phyloP scores from a whole-genome alignment of 169 alveolate species.

The Besnoitia besnoiti region DNA sequence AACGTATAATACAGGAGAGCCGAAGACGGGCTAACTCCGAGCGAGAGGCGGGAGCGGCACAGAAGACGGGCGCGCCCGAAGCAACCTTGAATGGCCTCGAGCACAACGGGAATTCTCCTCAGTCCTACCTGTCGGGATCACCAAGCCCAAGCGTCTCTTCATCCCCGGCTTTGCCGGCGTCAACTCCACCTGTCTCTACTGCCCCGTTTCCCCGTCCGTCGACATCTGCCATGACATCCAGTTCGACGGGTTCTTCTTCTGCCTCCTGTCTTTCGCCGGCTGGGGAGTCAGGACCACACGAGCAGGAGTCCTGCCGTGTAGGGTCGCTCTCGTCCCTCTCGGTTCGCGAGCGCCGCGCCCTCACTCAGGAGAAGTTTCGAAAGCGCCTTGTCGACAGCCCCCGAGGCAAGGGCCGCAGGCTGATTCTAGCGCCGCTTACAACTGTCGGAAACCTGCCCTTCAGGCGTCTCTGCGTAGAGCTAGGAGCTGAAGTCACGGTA shows the following conservation, averaged over 20 bases:
- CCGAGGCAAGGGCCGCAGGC: neutral
- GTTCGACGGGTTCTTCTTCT: neutral
- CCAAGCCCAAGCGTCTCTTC: too few species aligned
- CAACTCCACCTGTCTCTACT: too few species aligned
- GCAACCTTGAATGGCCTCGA: too few species aligned
- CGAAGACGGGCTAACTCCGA: too few species aligned
- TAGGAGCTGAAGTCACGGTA: slow-evolving; percentile 72
- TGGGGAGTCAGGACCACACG: neutral
- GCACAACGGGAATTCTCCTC: too few species aligned
- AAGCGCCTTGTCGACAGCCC: neutral
- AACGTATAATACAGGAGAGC: neutral
- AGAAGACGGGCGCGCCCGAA: too few species aligned
- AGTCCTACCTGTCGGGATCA: too few species aligned
- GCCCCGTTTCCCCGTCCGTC: too few species aligned
- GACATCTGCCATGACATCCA: too few species aligned
- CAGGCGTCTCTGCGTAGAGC: slow-evolving; percentile 73
- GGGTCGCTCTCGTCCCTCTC: neutral
- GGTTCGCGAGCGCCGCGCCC: slow-evolving; percentile 5
- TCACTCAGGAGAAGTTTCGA: neutral
- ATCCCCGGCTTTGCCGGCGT: too few species aligned
- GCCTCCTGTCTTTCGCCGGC: neutral
- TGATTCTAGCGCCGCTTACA: slow-evolving; percentile 78
- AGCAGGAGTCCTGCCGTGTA: neutral
- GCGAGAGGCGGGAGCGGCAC: too few species aligned
- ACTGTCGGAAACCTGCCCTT: slow-evolving; percentile 82